A percentile compares a stretch with the other conserved stretches of the same genome.
phyloP scores from a whole-genome alignment of 2,329 filamentous ascomycete species.

The Talaromyces rugulosus region DNA sequence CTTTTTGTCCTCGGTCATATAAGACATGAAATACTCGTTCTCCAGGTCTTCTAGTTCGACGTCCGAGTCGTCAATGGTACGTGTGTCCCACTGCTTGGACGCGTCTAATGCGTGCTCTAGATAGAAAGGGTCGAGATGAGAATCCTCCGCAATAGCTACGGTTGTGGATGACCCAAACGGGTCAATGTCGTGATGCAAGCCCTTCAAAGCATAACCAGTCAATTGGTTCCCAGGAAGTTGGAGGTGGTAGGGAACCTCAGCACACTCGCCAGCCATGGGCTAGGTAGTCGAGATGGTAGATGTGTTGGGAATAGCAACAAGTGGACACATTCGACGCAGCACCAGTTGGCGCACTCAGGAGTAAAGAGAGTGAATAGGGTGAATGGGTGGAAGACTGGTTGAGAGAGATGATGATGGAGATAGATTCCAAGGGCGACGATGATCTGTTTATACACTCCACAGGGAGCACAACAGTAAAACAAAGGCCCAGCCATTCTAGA shows the following conservation, averaged over 20 bases:
- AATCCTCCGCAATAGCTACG: constrained; percentile 22
- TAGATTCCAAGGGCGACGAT: constrained; percentile 10
- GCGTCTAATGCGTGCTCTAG: constrained; percentile 31
- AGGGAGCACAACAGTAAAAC: constrained; percentile 8
- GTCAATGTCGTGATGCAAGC: constrained; percentile 7
- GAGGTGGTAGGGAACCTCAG: constrained; percentile 29
- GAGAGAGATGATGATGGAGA: background rate
- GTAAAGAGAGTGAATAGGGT: background rate
- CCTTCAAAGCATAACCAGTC: constrained; percentile 27
- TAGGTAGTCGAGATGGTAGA: constrained; percentile 18
- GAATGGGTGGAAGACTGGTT: background rate
- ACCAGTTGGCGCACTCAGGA: background rate
- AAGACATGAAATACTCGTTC: constrained; percentile 29
- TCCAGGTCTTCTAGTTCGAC: constrained; percentile 27
- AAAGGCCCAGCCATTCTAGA: constrained; percentile 14
- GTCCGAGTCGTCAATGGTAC: constrained; percentile 26
- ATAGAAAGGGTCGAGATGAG: constrained; percentile 36
- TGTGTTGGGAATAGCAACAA: constrained; percentile 4
- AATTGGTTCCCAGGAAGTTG: constrained; percentile 27
- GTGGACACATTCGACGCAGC: constrained; percentile 3
- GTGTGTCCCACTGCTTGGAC: constrained; percentile 23
- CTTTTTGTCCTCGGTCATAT: constrained; percentile 17
- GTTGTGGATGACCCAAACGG: constrained; percentile 6
- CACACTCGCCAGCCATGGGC: constrained; percentile 36
- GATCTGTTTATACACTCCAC: constrained; percentile 32